These are phyloP conservation scores for Cystofilobasidium capitatum DNA, from an alignment of 768 basidiomycete genomes.

Conservation along the genomic window DNA sequence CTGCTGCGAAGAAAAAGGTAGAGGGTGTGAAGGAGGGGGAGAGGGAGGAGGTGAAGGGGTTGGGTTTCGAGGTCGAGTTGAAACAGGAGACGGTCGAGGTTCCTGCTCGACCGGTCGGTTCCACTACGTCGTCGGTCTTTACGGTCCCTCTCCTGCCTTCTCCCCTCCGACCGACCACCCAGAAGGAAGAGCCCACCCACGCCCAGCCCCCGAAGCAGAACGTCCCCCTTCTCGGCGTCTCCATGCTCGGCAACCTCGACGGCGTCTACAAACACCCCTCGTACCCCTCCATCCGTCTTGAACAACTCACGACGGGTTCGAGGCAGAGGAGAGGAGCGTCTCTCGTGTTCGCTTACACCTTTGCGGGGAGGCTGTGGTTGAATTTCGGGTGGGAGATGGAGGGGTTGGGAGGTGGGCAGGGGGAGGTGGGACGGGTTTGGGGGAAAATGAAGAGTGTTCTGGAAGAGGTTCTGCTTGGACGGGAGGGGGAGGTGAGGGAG, in stretches of 20 bases:
- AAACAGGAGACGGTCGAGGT: neutral
- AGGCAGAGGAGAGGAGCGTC: conserved; percentile 65
- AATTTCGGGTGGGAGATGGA: conserved; percentile 70
- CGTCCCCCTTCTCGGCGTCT: conserved; percentile 17
- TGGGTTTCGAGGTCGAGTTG: neutral
- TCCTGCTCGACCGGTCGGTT: neutral
- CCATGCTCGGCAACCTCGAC: conserved; percentile 26
- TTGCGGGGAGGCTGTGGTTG: conserved; percentile 53
- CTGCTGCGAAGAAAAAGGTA: no score
- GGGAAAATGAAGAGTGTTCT: conserved; percentile 48
- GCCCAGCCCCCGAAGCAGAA: neutral
- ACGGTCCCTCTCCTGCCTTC: neutral
- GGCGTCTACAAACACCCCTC: conserved; percentile 4
- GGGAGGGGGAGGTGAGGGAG: neutral
- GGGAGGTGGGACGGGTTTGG: conserved; percentile 59
- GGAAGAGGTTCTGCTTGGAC: conserved; percentile 49
- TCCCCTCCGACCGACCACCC: neutral
- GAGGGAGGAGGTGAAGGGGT: neutral
- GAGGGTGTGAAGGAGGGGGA: conserved; percentile 1
- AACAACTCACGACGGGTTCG: conserved; percentile 70
- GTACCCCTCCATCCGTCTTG: conserved; percentile 39
- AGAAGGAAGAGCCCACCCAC: neutral
- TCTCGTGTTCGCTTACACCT: conserved; percentile 57
- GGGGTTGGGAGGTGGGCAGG: conserved; percentile 50
- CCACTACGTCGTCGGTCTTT: neutral